Base-by-base conservation (phyloP, 805 yeast genomes). In the Huiozyma sinensis region DNA sequence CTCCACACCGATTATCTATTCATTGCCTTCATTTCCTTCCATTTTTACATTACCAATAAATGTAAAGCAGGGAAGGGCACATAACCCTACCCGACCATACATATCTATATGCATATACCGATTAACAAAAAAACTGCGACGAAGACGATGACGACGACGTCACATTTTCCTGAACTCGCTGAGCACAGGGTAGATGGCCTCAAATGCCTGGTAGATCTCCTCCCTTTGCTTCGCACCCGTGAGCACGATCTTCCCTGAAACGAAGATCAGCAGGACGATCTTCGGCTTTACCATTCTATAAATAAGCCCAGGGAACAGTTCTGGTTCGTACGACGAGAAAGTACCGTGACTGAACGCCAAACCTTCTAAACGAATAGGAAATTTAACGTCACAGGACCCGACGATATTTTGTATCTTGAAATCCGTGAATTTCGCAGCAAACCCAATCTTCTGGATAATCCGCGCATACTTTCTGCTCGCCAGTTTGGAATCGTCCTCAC, bases 281-380 rank as follows among this genome's bases (percentile, higher is more conserved):
- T 92, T 92, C 12, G 98, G 98, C 65, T 90, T 90, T 55, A 92
- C 98, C 98, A 92, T 92, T 75, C 98, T 87, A 73, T 92, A 92
- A 68, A 92, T 92, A 56, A 92, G 75, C 60, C 98, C 98, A 3
- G 98, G 98, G 67, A 92, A 92, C 61, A 92, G 72, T 66, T 92
- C 98, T 4, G 98, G 98, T 67, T 92, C 98, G 61, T 92, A 92
- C 12, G 96, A 86, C 51, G 95, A 83, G 90, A 92, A 92, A 70
- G 95, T 87, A 47, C 98, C 98, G 75, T 92, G 98, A 54, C 94
- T 81, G 64, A 89, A 92, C 4, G 98, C 98, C 57, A 92, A 75
- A 47, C 98, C 98, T 70, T 92, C 98, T 52, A 92, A 71, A 63
- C 98, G 79, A 52, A 92, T 92, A 13, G 98, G 98, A 65, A 92